Evolutionary conservation across 2,329 filamentous ascomycete genomes (phyloP).

Genomic region (Capronia epimyces): DNA sequence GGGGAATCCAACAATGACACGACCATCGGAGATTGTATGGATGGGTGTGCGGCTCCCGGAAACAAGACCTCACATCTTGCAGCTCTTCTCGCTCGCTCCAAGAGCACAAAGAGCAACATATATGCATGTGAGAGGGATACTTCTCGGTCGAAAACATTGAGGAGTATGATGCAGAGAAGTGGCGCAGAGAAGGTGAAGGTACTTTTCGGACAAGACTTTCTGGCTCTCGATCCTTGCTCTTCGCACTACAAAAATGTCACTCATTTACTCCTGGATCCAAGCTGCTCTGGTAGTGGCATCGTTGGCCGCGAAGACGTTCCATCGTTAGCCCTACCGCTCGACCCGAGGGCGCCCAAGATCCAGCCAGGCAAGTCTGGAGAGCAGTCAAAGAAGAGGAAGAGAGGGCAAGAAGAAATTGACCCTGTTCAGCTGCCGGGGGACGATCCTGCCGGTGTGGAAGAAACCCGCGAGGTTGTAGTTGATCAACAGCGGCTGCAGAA

Average conservation of each 20-base stretch:
- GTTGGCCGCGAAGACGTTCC: conserved; percentile 78
- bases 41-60: conserved; percentile 88
- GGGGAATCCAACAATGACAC: conserved; percentile 46
- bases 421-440: neutral
- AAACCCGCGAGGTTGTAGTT: conserved; percentile 38
- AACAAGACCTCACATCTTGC: conserved; percentile 97
- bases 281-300: conserved; percentile 93
- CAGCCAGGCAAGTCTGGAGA: conserved; percentile 33
- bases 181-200: conserved; percentile 65
- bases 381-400: conserved; percentile 42
- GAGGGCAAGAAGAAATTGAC: conserved; percentile 27
- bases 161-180: conserved; percentile 77
- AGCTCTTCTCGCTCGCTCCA: conserved; percentile 54
- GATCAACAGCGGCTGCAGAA: conserved; percentile 62
- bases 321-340: conserved; percentile 56
- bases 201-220: conserved; percentile 71
- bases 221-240: conserved; percentile 63
- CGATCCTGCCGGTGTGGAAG: conserved; percentile 40
- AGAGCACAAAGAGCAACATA: conserved; percentile 41
- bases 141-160: conserved; percentile 65
- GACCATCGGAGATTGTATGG: conserved; percentile 66
- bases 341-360: conserved; percentile 20
- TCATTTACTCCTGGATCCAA: conserved; percentile 81
- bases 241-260: conserved; percentile 64
- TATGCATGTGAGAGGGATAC: conserved; percentile 76